A percentile compares a stretch with the other conserved stretches of the same genome.
Conservation (phyloP, 2,329 filamentous ascomycete genomes). For the Scortechinia acanthostroma region DNA sequence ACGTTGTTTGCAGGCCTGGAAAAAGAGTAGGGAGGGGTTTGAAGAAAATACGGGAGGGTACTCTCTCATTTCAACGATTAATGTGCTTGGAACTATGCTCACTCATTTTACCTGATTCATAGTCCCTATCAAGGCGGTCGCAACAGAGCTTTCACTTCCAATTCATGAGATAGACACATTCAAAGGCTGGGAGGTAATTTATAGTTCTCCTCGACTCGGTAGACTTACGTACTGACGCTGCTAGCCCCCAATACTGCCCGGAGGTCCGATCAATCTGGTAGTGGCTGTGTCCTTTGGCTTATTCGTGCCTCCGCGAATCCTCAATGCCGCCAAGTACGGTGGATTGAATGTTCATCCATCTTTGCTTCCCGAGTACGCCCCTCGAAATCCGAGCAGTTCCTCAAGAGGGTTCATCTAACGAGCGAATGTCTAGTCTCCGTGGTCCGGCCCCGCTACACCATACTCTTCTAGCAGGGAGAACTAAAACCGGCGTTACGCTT, state of each 20-base stretch:
- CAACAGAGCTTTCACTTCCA: conserved; percentile 35
- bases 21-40: conserved; percentile 50
- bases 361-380: conserved; percentile 43
- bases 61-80: conserved; percentile 2
- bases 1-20: conserved; percentile 53
- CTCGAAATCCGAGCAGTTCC: neutral
- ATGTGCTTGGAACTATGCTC: neutral
- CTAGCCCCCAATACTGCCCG: conserved; percentile 29
- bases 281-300: conserved; percentile 61
- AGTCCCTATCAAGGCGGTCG: conserved; percentile 49
- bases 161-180: conserved; percentile 57
- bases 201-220: neutral
- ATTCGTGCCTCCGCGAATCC: conserved; percentile 47
- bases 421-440: conserved; percentile 36
- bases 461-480: conserved; percentile 40
- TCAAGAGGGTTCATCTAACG: too few relatives aligned
- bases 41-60: conserved; percentile 44
- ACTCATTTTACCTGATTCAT: conserved; percentile 2
- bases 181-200: conserved; percentile 42
- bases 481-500: conserved; percentile 46
- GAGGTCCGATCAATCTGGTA: conserved; percentile 39
- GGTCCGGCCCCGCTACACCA: conserved; percentile 56
- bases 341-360: conserved; percentile 64
- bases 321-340: conserved; percentile 44
- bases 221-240: conserved; percentile 3